Evolutionary conservation across 495 filamentous ascomycete species (phyloP).

Genomic region (Xylaria nigripes): DNA sequence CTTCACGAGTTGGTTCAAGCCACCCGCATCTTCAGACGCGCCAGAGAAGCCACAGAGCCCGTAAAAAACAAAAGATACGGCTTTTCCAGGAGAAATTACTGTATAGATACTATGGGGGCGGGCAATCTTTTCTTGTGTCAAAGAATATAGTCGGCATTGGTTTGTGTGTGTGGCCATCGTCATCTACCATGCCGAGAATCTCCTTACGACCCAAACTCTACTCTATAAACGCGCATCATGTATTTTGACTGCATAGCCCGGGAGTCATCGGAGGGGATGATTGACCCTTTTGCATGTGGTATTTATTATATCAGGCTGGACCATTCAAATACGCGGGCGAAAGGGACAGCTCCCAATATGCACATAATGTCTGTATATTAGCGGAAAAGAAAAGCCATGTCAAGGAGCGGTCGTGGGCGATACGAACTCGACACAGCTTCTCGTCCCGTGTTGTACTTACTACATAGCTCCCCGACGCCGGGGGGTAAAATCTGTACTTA

Average conservation of each 20-base stretch:
- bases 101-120: slow-evolving; percentile 1
- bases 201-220: slow-evolving; percentile 1
- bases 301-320: slow-evolving; percentile 8
- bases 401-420: slow-evolving; percentile 12
- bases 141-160: not conserved
- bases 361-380: slow-evolving; percentile 27
- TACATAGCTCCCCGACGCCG: too few species aligned
- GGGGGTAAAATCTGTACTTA: too few species aligned
- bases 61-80: not conserved
- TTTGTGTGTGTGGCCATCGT: not conserved
- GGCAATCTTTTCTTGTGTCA: slow-evolving; percentile 1
- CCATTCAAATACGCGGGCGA: not conserved
- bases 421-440: slow-evolving; percentile 4
- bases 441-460: slow-evolving; percentile 3
- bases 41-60: slow-evolving; percentile 7
- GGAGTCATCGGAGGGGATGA: not conserved
- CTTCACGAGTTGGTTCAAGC: slow-evolving; percentile 43
- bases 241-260: slow-evolving; percentile 1
- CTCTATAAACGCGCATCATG: slow-evolving; percentile 4
- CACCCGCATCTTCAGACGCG: slow-evolving; percentile 1
- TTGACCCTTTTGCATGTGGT: slow-evolving; percentile 9
- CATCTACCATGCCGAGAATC: not conserved
- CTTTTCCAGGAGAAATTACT: not conserved
- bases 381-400: not conserved
- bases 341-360: slow-evolving; percentile 4